phyloP scores from a whole-genome alignment of 768 basidiomycete genomes.

The Tephrocybe sp. region DNA sequence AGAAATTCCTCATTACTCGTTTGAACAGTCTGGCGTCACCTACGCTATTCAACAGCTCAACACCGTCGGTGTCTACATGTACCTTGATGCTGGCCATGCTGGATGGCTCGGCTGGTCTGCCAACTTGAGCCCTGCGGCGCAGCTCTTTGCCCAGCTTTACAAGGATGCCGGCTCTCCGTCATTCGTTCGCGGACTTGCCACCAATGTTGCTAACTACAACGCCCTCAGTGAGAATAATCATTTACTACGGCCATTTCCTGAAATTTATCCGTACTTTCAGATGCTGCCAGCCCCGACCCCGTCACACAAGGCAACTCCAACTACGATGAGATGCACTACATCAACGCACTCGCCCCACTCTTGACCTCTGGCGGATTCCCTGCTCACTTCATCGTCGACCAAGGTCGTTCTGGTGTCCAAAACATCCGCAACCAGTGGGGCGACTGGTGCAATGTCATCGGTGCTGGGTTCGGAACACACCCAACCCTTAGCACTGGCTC shows the following conservation, averaged over 20 bases:
- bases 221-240: slow-evolving; percentile 28
- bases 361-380: slow-evolving; percentile 46
- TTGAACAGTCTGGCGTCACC: slow-evolving; percentile 39
- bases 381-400: slow-evolving; percentile 65
- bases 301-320: slow-evolving; percentile 58
- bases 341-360: slow-evolving; percentile 49
- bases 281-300: slow-evolving; percentile 52
- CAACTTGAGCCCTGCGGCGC: slow-evolving; percentile 56
- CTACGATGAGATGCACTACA: slow-evolving; percentile 62
- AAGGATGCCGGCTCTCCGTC: slow-evolving; percentile 49
- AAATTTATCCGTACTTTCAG: slow-evolving; percentile 29
- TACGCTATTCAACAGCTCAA: slow-evolving; percentile 58
- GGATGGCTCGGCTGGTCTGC: slow-evolving; percentile 72
- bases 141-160: slow-evolving; percentile 50
- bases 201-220: slow-evolving; percentile 52
- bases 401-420: slow-evolving; percentile 62
- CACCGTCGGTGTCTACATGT: slow-evolving; percentile 54
- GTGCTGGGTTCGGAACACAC: slow-evolving; percentile 59
- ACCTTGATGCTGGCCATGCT: slow-evolving; percentile 62
- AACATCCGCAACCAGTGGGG: slow-evolving; percentile 60
- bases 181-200: slow-evolving; percentile 62
- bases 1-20: not conserved
- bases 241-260: not conserved
- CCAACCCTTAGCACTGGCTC: slow-evolving; percentile 57
- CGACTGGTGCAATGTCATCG: slow-evolving; percentile 68